These are phyloP conservation scores for Aspergillus ibericus DNA, from an alignment of 2,329 filamentous ascomycete genomes.

Conservation along the genomic window DNA sequence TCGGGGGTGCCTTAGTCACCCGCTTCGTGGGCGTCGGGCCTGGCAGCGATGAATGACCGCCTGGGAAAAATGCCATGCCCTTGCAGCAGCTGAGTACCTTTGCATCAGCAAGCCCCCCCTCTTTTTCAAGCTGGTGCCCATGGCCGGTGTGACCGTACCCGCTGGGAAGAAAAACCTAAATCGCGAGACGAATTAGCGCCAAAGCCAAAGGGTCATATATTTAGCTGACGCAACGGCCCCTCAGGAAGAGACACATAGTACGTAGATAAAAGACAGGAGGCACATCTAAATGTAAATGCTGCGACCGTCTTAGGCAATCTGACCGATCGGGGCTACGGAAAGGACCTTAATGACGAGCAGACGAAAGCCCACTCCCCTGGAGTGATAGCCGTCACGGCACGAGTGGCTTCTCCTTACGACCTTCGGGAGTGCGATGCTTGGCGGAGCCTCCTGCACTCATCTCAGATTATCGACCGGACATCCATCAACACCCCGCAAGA, in stretches of 20 bases:
- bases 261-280: not conserved
- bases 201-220: not conserved
- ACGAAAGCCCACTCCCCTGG: not conserved
- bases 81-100: conserved; percentile 7
- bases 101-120: conserved; percentile 1
- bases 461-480: not conserved
- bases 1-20: conserved; percentile 1
- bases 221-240: not conserved
- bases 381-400: no score
- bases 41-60: not conserved
- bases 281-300: not conserved
- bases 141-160: not conserved
- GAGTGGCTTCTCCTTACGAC: not conserved
- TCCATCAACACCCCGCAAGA: not conserved
- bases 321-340: not conserved
- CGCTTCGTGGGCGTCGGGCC: not conserved
- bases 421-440: not conserved
- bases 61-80: conserved; percentile 9
- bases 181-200: not conserved
- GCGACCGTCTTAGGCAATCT: not conserved
- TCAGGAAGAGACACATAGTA: not conserved
- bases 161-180: not conserved
- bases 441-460: not conserved
- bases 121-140: not conserved
- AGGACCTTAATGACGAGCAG: not conserved